Evolutionary conservation across 192 early-diverging fungal species (phyloP).

Genomic region (Backusella sp.): DNA sequence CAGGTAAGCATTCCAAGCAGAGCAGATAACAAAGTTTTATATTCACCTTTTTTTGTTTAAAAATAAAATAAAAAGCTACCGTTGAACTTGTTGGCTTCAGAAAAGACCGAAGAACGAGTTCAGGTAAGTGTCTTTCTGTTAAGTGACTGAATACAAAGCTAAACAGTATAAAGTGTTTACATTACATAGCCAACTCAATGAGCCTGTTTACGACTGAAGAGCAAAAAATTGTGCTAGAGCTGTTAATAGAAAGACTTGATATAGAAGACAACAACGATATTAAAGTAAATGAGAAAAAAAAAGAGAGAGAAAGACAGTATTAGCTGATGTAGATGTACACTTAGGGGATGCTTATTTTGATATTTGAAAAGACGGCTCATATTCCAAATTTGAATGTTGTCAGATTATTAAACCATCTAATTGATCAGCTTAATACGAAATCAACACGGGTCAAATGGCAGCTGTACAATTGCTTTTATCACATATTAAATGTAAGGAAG

Average conservation of each 20-base stretch:
- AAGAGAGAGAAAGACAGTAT: background rate
- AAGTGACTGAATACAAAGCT: background rate
- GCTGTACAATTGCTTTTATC: constrained; percentile 19
- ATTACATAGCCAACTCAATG: constrained; percentile 1
- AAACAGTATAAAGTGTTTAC: constrained; percentile 9
- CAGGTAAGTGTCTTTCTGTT: background rate
- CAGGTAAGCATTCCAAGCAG: background rate
- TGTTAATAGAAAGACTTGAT: background rate
- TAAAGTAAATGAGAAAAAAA: background rate
- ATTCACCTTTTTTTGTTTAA: background rate
- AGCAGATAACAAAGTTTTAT: background rate
- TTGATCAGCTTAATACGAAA: constrained; percentile 11
- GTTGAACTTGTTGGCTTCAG: background rate
- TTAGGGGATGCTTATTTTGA: constrained; percentile 19
- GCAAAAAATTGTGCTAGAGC: constrained; percentile 6
- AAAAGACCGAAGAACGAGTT: background rate
- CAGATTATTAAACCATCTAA: constrained; percentile 1
- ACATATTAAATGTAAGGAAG: background rate
- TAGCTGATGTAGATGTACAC: background rate
- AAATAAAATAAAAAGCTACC: background rate
- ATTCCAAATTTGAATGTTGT: background rate
- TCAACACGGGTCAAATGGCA: constrained; percentile 29
- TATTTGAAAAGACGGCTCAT: constrained; percentile 12
- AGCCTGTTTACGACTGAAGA: constrained; percentile 10
- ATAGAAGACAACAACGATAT: constrained; percentile 15